phyloP scores from a whole-genome alignment of 768 basidiomycete genomes.

The Mycena metata region DNA sequence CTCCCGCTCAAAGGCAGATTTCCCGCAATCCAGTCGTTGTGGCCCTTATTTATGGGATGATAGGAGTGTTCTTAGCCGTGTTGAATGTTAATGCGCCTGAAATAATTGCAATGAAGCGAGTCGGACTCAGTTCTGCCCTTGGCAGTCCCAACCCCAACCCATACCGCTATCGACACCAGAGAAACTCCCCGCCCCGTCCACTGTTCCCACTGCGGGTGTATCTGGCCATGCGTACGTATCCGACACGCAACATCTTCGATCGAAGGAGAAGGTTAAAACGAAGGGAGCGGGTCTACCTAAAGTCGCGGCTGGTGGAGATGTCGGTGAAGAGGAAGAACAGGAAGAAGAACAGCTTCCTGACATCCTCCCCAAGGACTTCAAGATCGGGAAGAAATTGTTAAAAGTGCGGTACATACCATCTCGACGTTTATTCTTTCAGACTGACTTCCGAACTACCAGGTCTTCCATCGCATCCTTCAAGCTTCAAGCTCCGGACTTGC shows the following conservation, averaged over 20 bases:
- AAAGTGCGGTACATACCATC: constrained; percentile 18
- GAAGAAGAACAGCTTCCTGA: constrained; percentile 30
- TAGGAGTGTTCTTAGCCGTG: no score
- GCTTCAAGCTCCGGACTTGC: constrained; percentile 11
- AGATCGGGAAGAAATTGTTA: constrained; percentile 30
- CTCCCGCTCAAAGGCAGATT: no score
- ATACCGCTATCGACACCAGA: neutral
- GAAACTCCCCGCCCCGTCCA: neutral
- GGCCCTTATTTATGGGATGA: no score
- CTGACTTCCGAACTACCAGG: neutral
- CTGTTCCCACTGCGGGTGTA: neutral
- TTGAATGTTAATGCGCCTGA: no score
- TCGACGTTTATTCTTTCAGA: neutral
- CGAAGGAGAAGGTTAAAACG: constrained; percentile 32
- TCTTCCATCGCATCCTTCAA: constrained; percentile 34
- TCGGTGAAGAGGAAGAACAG: neutral
- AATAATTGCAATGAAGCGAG: neutral
- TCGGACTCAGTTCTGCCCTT: neutral
- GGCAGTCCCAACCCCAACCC: neutral
- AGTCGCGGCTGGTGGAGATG: neutral
- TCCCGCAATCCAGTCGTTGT: no score
- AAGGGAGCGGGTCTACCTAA: neutral
- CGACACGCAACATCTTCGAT: constrained; percentile 8
- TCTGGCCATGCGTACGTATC: constrained; percentile 26
- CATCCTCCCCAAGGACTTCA: constrained; percentile 32